Percentiles rank a stretch among this genome's conserved stretches.
These are phyloP conservation scores for Viola pubescens DNA, from an alignment of 441 rosid species.

Conservation along the genomic window DNA sequence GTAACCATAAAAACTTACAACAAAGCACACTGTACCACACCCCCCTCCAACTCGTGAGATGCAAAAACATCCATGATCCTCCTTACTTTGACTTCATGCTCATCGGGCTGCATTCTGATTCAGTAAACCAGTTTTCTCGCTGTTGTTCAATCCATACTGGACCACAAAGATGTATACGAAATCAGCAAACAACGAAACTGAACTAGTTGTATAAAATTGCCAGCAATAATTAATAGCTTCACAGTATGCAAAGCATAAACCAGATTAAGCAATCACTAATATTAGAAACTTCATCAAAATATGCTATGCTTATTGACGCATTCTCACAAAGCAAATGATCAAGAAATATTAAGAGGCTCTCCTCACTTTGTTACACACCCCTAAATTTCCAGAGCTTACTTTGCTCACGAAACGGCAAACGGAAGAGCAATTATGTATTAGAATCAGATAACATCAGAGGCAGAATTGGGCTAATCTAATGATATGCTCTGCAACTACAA, in stretches of 20 bases:
- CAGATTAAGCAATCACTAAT: no score
- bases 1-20: background rate
- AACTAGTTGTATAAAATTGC: no score
- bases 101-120: constrained; percentile 23
- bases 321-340: no score
- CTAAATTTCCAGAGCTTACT: no score
- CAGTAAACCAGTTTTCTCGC: constrained; percentile 17
- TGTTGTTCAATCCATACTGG: constrained; percentile 42
- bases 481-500: background rate
- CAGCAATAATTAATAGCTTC: no score
- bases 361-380: no score
- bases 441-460: background rate
- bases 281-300: no score
- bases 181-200: no score
- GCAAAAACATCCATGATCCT: constrained; percentile 1
- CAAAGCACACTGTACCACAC: background rate
- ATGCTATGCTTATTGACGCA: no score
- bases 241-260: no score
- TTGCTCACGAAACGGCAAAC: no score
- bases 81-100: constrained; percentile 27
- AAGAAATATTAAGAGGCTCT: no score
- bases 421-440: background rate
- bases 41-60: constrained; percentile 2
- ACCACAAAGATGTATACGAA: background rate
- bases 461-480: background rate